Conservation (phyloP, 352 stramenopile species). For the Poterioochromonas sp. region DNA sequence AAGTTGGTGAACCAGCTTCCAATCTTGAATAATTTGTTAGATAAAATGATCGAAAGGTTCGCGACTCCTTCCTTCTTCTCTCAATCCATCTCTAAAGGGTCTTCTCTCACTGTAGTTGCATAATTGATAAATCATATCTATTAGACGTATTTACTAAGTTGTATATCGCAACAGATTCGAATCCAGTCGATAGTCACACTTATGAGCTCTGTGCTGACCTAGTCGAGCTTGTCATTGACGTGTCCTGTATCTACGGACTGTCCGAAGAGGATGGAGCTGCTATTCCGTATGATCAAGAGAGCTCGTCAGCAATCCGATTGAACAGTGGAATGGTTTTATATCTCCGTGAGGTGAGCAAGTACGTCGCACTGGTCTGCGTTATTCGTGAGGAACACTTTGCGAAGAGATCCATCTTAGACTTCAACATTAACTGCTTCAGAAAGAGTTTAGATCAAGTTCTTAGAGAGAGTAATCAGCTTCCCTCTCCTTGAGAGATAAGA, state of each 20-base stretch:
- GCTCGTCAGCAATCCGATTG: slow-evolving; percentile 89
- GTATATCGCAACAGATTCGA: slow-evolving; percentile 96
- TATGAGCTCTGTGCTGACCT: slow-evolving; percentile 98
- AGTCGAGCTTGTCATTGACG: slow-evolving; percentile 98
- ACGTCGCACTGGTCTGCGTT: slow-evolving; percentile 95
- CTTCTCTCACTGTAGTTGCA: slow-evolving; percentile 73
- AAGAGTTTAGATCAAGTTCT: slow-evolving; percentile 73
- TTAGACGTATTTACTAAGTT: slow-evolving; percentile 98
- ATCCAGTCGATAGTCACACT: slow-evolving; percentile 79
- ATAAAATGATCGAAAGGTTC: slow-evolving; percentile 74
- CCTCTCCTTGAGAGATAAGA: no score
- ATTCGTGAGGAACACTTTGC: slow-evolving; percentile 89
- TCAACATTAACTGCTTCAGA: slow-evolving; percentile 97
- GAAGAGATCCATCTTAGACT: slow-evolving; percentile 96
- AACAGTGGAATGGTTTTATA: slow-evolving; percentile 95
- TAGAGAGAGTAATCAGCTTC: neutral
- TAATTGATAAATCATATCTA: slow-evolving; percentile 97
- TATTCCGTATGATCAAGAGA: slow-evolving; percentile 79
- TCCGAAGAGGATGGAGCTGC: slow-evolving; percentile 54
- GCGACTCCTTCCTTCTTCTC: neutral
- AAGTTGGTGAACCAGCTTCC: slow-evolving; percentile 91
- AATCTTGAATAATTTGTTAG: slow-evolving; percentile 94
- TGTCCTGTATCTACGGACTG: slow-evolving; percentile 94
- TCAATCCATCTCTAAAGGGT: neutral
- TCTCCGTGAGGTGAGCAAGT: slow-evolving; percentile 82